Base-by-base conservation (phyloP, 768 basidiomycete species). In the Tubosaeta brunneosetosa region DNA sequence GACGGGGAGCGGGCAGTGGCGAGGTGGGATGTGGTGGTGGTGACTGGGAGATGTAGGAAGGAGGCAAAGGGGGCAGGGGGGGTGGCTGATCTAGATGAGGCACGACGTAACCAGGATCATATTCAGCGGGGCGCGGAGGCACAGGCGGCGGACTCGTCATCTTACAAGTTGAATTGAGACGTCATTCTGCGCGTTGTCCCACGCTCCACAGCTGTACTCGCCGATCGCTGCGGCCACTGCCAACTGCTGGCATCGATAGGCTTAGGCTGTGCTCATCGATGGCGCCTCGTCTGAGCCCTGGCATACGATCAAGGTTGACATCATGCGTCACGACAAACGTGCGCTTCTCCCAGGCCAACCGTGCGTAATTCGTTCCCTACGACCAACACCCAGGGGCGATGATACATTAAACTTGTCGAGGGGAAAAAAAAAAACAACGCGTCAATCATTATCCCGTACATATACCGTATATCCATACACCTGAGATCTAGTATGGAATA, bases 1-100 rank as follows among this genome's bases (percentile, higher is more conserved):
- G 85, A 11, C 82, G 74, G 5, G 87, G 87, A 0, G 87, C 87
- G 3, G 77, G 88, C 67, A 4, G 85, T 75, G 54, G 80, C 61
- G 57, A 76, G 75, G 80, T 56, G 76, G 82, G 1, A 67, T 59
- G 62, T 11, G 65, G 60, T 14, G 64, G 59, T 19, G 62, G 54
- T 11, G 59, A 55, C 38, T 58, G 61, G 42, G 58, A 63, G 45
- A 54, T 62, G 50, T 55, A 69, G 46, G 69, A 66, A 7, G 76
- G 71, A 6, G 81, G 79, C 6, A 74, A 68, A 7, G 80, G 81
- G 1, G 81, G 81, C 1, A 81, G 37, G 0, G 81, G 78, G 2
- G 81, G 81, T 2, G 75, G 73, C 49, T 59, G 66, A 42, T 55
- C 46, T 31, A 17, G 46, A 48, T 34, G 17, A 11, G 17, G 43